Percentiles rank a stretch among this genome's conserved stretches.
Conservation (phyloP, 805 yeast genomes). For the Candida dajiaensis region DNA sequence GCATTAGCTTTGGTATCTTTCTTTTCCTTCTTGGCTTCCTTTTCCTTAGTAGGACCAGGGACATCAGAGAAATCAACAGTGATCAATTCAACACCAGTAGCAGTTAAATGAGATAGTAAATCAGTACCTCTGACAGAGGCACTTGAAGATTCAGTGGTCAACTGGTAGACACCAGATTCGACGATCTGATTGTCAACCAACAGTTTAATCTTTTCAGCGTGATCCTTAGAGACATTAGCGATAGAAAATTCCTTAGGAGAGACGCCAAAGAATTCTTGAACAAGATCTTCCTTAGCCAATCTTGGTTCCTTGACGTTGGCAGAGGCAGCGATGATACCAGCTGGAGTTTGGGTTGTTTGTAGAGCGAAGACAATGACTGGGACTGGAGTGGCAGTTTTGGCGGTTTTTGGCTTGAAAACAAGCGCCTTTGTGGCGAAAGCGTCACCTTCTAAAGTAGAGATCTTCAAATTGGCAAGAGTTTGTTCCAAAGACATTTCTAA, state of each 20-base stretch:
- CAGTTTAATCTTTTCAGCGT: constrained; percentile 55
- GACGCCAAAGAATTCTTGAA: constrained; percentile 53
- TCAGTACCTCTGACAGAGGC: constrained; percentile 43
- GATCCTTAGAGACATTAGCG: constrained; percentile 39
- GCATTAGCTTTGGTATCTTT: constrained; percentile 33
- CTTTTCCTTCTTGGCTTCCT: constrained; percentile 23
- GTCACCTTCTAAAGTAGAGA: constrained; percentile 46
- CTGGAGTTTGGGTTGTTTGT: constrained; percentile 63
- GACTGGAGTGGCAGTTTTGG: constrained; percentile 70
- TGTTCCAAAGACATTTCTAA: constrained; percentile 58
- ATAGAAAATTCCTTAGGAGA: constrained; percentile 57
- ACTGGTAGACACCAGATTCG: constrained; percentile 29
- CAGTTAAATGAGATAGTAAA: constrained; percentile 39
- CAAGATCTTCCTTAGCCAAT: constrained; percentile 77
- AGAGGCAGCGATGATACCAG: constrained; percentile 55
- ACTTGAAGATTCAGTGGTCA: constrained; percentile 48
- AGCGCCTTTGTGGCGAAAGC: constrained; percentile 62
- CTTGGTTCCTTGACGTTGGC: constrained; percentile 80
- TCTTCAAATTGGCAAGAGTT: constrained; percentile 49
- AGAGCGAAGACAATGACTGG: constrained; percentile 80
- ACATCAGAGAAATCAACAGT: constrained; percentile 50
- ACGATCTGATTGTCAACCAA: constrained; percentile 48
- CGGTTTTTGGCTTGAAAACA: constrained; percentile 88
- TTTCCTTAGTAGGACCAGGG: constrained; percentile 22
- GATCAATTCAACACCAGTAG: constrained; percentile 46